phyloP scores from a whole-genome alignment of 176 grass and related monocot genomes.

The Poa annua region DNA sequence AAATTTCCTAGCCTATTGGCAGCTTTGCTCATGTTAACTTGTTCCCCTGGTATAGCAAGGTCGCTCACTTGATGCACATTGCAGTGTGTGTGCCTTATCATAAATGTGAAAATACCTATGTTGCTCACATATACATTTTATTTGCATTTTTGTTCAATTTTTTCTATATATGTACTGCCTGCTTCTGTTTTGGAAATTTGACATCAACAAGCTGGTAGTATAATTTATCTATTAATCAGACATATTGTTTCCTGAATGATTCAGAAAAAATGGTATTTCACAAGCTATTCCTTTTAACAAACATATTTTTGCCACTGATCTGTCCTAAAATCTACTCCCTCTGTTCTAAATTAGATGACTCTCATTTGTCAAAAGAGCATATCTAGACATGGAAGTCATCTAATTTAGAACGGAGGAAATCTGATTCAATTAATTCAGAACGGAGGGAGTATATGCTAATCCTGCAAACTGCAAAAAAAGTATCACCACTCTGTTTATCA shows the following conservation, averaged over 20 bases:
- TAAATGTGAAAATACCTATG: conserved; percentile 8
- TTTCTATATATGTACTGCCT: conserved; percentile 26
- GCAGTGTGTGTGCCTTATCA: conserved; percentile 8
- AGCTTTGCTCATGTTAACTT: conserved; percentile 21
- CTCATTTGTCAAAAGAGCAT: too few species aligned
- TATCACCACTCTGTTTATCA: not conserved
- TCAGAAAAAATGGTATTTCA: not conserved
- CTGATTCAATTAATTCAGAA: too few species aligned
- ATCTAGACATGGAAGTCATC: too few species aligned
- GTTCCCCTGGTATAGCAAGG: not conserved
- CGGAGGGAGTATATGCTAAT: conserved; percentile 17
- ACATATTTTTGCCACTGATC: not conserved
- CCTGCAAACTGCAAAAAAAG: too few species aligned
- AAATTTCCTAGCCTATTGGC: conserved; percentile 4
- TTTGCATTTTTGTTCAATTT: conserved; percentile 16
- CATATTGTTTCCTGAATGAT: conserved; percentile 17
- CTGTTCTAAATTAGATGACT: too few species aligned
- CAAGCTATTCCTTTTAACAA: conserved; percentile 19
- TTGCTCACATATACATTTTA: conserved; percentile 11
- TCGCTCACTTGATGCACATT: not conserved
- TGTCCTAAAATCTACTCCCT: conserved; percentile 18
- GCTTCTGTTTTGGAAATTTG: conserved; percentile 30
- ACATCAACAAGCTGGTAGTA: conserved; percentile 33
- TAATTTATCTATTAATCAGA: conserved; percentile 23
- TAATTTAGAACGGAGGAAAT: too few species aligned